Conservation (phyloP, 768 basidiomycete genomes). For the Hericium coralloides region DNA sequence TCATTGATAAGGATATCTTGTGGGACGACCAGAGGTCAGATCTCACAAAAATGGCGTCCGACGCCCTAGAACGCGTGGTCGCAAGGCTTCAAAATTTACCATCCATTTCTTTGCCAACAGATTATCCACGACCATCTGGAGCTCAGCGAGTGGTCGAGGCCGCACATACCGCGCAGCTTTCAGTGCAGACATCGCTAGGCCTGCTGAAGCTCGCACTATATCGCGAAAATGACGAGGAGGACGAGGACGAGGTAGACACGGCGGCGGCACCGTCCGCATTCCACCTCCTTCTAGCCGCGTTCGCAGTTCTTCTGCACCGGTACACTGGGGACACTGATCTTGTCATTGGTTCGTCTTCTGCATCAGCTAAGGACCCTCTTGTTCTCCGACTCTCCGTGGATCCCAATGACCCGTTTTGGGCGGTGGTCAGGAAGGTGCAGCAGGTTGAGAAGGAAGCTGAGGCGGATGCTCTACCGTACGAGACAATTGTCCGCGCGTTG, state of each 20-base stretch:
- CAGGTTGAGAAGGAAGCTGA: conserved; percentile 79
- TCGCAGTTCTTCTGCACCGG: conserved; percentile 82
- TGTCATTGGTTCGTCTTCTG: conserved; percentile 82
- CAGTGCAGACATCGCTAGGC: conserved; percentile 65
- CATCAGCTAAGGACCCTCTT: conserved; percentile 65
- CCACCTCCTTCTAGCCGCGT: conserved; percentile 87
- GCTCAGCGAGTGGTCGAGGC: conserved; percentile 79
- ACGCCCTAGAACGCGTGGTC: conserved; percentile 43
- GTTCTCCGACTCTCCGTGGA: conserved; percentile 79
- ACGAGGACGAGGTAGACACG: conserved; percentile 40
- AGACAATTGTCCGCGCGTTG: conserved; percentile 61
- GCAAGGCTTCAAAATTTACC: conserved; percentile 73
- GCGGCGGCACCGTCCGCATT: conserved; percentile 66
- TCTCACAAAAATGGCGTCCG: neutral
- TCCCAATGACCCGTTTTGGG: conserved; percentile 83
- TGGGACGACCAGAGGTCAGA: neutral
- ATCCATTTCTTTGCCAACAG: conserved; percentile 87
- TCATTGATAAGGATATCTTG: no score
- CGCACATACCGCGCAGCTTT: conserved; percentile 60
- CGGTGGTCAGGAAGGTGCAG: conserved; percentile 79
- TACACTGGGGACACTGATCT: conserved; percentile 95
- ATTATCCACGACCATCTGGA: conserved; percentile 81
- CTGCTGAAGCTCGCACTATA: conserved; percentile 77
- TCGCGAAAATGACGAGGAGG: conserved; percentile 42
- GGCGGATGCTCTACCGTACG: conserved; percentile 73